Conservation (phyloP, 441 rosid genomes). For the Brassica hybrid region DNA sequence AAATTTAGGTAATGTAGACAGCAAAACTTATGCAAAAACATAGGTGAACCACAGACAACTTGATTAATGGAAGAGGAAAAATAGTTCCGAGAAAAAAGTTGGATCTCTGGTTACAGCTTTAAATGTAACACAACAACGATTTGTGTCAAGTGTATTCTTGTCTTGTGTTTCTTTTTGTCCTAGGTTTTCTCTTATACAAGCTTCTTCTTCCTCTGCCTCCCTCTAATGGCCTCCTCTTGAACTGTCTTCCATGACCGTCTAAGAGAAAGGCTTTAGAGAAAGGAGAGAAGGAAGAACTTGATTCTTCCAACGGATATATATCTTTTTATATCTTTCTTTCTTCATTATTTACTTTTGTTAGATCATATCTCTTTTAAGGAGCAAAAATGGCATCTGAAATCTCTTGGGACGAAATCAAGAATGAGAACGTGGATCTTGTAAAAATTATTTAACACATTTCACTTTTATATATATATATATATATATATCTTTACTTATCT, state of each 20-base stretch:
- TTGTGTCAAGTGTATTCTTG: slow-evolving; percentile 17
- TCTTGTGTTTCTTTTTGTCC: neutral
- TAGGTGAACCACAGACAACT: slow-evolving; percentile 20
- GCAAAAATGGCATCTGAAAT: slow-evolving; percentile 54
- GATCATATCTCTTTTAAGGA: slow-evolving; percentile 7
- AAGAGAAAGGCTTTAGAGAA: slow-evolving; percentile 29
- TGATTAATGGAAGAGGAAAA: slow-evolving; percentile 14
- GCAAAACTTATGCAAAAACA: neutral
- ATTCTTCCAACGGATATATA: slow-evolving; percentile 16
- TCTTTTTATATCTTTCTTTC: neutral
- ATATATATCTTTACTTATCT: too few relatives aligned
- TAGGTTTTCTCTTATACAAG: slow-evolving; percentile 24
- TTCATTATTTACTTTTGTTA: neutral
- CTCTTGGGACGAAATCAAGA: slow-evolving; percentile 75
- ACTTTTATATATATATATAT: neutral
- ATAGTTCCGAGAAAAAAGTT: slow-evolving; percentile 29
- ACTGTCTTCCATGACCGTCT: neutral
- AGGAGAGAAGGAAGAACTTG: slow-evolving; percentile 34
- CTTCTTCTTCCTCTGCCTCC: slow-evolving; percentile 30
- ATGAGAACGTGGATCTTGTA: slow-evolving; percentile 83
- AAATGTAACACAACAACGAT: neutral
- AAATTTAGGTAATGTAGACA: slow-evolving; percentile 1
- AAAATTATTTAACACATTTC: slow-evolving; percentile 25
- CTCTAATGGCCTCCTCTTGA: slow-evolving; percentile 34
- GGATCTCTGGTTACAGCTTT: slow-evolving; percentile 9